Evolutionary conservation across 805 yeast genomes (phyloP).

Genomic region (Saccharomycopsis sp.): DNA sequence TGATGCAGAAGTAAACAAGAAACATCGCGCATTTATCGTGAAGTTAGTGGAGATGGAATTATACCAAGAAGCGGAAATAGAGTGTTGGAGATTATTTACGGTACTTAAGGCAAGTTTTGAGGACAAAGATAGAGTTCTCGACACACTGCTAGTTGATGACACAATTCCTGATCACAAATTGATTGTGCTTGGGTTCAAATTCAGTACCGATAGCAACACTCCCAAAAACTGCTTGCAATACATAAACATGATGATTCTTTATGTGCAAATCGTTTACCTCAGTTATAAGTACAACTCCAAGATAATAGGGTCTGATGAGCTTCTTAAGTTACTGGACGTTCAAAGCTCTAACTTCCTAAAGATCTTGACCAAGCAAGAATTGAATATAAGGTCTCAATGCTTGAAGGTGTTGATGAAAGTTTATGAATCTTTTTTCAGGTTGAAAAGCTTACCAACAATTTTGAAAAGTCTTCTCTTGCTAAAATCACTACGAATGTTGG

Average conservation of each 20-base stretch:
- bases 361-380: not conserved
- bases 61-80: constrained; percentile 1
- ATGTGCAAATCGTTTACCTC: constrained; percentile 10
- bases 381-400: not conserved
- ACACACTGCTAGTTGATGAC: no score
- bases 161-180: constrained; percentile 3
- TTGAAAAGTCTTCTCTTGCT: constrained; percentile 2
- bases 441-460: constrained; percentile 2
- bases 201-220: not conserved
- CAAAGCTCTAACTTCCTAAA: constrained; percentile 1
- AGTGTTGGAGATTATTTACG: constrained; percentile 7
- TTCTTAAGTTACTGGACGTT: not conserved
- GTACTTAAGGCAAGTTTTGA: not conserved
- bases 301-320: constrained; percentile 8
- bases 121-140: not conserved
- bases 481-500: not conserved
- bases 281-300: constrained; percentile 8
- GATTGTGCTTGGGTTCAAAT: constrained; percentile 1
- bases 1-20: not conserved
- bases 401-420: constrained; percentile 1
- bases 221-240: constrained; percentile 4
- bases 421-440: not conserved
- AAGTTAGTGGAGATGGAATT: constrained; percentile 4
- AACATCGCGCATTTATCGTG: constrained; percentile 4
- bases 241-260: constrained; percentile 12